Base-by-base conservation (phyloP, 306 rosid genomes). In the Acacia melanoxylon region DNA sequence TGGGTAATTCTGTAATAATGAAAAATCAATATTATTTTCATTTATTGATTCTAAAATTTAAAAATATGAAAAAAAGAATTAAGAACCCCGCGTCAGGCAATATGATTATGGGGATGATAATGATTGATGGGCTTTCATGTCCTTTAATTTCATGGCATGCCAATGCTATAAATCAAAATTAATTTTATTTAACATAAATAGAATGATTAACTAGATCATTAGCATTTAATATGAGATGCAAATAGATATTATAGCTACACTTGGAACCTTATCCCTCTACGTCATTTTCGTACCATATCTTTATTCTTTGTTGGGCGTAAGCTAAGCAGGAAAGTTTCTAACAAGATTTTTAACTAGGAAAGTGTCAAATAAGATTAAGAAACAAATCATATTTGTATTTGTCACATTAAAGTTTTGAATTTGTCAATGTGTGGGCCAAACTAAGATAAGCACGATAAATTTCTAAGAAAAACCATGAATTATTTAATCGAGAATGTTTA, bases 371-470 rank as follows among this genome's bases (percentile, higher is more conserved):
- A 10, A 59, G 7, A 59, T 24, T 59, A 59, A 5, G 2, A n/a
- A n/a, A 68, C 74, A 40, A 69, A 41, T 40, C 19, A 69, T 11
- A 69, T 69, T 41, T 46, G 52, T n/a, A 69, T 41, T 69, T 69
- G 51, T n/a, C 74, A 12, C 12, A n/a, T 41, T 17, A 33, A 69
- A n/a, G 52, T n/a, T 13, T 11, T 10, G 74, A 69, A 69, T 41
- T 48, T 22, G 58, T 54, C 22, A 22, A 35, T n/a, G 33, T 4
- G 24, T 41, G 68, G 27, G 71, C 59, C 71, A 76, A 76, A 8
- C 5, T 40, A 76, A 76, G 58, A 59, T 59, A 76, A 61, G 58
- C 22, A 76, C 22, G 35, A 12, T 8, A 16, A 15, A 31, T 29
- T 12, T 15, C 9, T 14, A 9, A 59, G 33, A 58, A 13, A 19